Conservation (phyloP, 2,329 filamentous ascomycete species). For the Ceratocystis papillata region DNA sequence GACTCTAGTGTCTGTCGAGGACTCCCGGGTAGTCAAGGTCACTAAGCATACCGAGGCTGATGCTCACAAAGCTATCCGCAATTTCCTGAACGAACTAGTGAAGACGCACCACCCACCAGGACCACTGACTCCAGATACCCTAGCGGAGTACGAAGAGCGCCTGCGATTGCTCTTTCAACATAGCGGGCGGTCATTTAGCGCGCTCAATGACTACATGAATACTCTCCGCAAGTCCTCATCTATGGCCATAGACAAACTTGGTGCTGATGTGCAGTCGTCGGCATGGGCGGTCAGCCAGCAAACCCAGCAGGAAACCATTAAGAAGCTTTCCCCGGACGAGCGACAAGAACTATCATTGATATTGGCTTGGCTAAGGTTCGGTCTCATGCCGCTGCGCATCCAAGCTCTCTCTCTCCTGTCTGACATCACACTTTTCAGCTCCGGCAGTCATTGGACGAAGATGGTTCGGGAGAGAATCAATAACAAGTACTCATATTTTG, state of each 20-base stretch:
- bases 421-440: slow-evolving; percentile 2
- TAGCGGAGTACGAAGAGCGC: slow-evolving; percentile 1
- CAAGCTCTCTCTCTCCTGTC: slow-evolving; percentile 13
- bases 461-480: slow-evolving; percentile 11
- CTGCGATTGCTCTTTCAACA: background rate
- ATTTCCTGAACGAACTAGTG: background rate
- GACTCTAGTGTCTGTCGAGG: too few species aligned
- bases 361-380: slow-evolving; percentile 7
- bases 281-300: background rate
- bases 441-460: background rate
- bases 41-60: background rate
- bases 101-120: background rate
- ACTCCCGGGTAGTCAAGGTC: background rate
- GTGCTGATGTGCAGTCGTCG: background rate
- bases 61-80: background rate
- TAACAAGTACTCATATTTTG: slow-evolving; percentile 10
- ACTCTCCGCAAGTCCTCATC: background rate
- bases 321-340: slow-evolving; percentile 6
- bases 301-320: background rate
- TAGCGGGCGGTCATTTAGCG: slow-evolving; percentile 9
- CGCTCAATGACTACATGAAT: background rate
- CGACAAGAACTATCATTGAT: slow-evolving; percentile 13
- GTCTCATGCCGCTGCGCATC: slow-evolving; percentile 14
- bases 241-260: background rate
- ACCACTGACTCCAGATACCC: background rate